Evolutionary conservation across 2,329 filamentous ascomycete genomes (phyloP).

Genomic region (Apiospora rasikravindrae): DNA sequence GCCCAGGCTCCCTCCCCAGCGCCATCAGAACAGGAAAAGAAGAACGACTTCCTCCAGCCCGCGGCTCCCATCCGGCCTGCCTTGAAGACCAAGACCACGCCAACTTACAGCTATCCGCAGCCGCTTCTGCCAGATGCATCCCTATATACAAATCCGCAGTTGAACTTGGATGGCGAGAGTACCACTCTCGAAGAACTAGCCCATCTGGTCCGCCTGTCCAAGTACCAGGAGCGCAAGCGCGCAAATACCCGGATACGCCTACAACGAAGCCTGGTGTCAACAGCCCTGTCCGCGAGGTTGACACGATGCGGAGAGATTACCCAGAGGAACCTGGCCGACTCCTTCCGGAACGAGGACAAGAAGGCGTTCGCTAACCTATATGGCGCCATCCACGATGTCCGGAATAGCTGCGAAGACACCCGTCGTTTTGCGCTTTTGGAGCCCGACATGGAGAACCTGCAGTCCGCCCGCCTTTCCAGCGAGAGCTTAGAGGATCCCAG

Average conservation of each 20-base stretch:
- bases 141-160: constrained; percentile 66
- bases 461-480: constrained; percentile 53
- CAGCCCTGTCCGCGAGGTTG: constrained; percentile 75
- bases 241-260: constrained; percentile 74
- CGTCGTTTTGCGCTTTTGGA: constrained; percentile 74
- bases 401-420: constrained; percentile 76
- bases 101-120: constrained; percentile 49
- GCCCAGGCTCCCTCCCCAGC: constrained; percentile 45
- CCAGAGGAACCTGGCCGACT: constrained; percentile 77
- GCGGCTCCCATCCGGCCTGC: constrained; percentile 37
- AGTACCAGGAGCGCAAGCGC: constrained; percentile 82
- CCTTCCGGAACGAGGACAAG: constrained; percentile 80
- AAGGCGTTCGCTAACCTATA: constrained; percentile 76
- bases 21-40: constrained; percentile 28
- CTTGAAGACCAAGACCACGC: constrained; percentile 46
- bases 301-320: constrained; percentile 76
- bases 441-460: constrained; percentile 70
- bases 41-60: constrained; percentile 29
- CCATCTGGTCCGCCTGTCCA: constrained; percentile 77
- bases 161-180: constrained; percentile 65
- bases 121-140: constrained; percentile 71
- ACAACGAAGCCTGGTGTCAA: constrained; percentile 75
- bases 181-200: constrained; percentile 79
- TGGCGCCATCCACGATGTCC: constrained; percentile 79
- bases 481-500: constrained; percentile 57